A percentile compares a stretch with the other conserved stretches of the same genome.
phyloP scores from a whole-genome alignment of 805 yeast species.

The Candida arabinofermentans region DNA sequence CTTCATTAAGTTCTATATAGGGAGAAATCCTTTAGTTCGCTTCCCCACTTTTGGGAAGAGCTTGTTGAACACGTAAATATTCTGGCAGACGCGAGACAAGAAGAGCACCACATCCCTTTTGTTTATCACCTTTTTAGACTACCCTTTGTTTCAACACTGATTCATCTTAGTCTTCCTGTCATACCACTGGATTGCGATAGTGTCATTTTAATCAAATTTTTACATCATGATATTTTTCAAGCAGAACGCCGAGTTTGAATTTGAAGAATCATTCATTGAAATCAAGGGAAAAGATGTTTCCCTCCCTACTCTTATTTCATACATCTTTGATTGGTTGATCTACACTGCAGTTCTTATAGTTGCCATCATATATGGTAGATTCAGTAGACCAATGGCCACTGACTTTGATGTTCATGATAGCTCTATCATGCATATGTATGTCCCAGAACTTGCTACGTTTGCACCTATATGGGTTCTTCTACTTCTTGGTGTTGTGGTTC shows the following conservation, averaged over 20 bases:
- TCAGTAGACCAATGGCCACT: slow-evolving; percentile 34
- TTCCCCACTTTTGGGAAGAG: slow-evolving; percentile 3
- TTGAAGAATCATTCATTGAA: slow-evolving; percentile 26
- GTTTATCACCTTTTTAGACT: background rate
- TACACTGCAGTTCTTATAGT: slow-evolving; percentile 22
- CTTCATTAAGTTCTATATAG: too few species aligned
- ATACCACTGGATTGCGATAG: too few species aligned
- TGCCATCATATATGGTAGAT: slow-evolving; percentile 30
- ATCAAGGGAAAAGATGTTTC: slow-evolving; percentile 25
- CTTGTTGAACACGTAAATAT: slow-evolving; percentile 5
- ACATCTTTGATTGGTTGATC: slow-evolving; percentile 30
- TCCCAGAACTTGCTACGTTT: slow-evolving; percentile 30
- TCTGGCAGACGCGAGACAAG: slow-evolving; percentile 4
- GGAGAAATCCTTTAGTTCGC: background rate
- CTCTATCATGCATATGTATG: slow-evolving; percentile 31
- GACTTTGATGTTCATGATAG: slow-evolving; percentile 38
- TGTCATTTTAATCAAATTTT: background rate
- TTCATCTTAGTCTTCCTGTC: background rate
- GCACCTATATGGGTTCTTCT: slow-evolving; percentile 33
- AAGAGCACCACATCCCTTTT: background rate
- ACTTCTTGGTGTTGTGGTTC: slow-evolving; percentile 28
- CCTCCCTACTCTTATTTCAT: slow-evolving; percentile 26
- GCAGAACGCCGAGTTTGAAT: slow-evolving; percentile 18
- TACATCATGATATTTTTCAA: slow-evolving; percentile 11
- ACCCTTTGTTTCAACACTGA: background rate